Percentiles rank a stretch among this genome's conserved stretches.
Conservation (phyloP, 805 yeast species). For the Saturnispora bothae region DNA sequence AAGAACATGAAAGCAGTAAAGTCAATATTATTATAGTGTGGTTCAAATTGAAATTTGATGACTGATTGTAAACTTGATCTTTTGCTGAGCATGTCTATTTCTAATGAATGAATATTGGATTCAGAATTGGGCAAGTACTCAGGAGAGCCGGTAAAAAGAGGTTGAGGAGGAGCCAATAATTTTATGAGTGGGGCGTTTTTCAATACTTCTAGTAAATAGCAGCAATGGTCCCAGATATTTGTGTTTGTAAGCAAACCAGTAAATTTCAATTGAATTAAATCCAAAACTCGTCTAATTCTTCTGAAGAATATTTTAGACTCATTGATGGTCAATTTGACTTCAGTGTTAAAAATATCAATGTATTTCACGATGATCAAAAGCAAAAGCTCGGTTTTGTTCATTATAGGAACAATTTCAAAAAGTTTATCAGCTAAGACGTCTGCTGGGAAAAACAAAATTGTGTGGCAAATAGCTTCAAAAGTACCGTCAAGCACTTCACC, state of each 20-base stretch:
- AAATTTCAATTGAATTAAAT: slow-evolving; percentile 35
- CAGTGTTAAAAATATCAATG: slow-evolving; percentile 9
- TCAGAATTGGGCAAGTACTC: slow-evolving; percentile 3
- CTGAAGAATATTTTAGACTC: slow-evolving; percentile 9
- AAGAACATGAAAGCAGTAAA: slow-evolving; percentile 37
- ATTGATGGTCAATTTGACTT: slow-evolving; percentile 6
- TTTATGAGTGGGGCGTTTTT: background rate
- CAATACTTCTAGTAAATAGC: background rate
- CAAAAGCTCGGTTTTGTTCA: slow-evolving; percentile 36
- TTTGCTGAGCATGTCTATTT: slow-evolving; percentile 38
- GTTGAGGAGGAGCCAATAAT: slow-evolving; percentile 7
- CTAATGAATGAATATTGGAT: slow-evolving; percentile 24
- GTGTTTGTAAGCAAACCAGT: slow-evolving; percentile 63
- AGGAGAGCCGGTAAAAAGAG: background rate
- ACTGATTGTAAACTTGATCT: slow-evolving; percentile 38
- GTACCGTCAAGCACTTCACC: slow-evolving; percentile 41
- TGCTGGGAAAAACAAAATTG: slow-evolving; percentile 46
- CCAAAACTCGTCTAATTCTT: slow-evolving; percentile 10
- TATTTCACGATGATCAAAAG: slow-evolving; percentile 31
- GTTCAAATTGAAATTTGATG: slow-evolving; percentile 17
- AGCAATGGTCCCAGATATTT: slow-evolving; percentile 30
- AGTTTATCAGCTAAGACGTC: slow-evolving; percentile 29
- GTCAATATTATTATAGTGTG: background rate
- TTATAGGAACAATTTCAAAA: slow-evolving; percentile 44
- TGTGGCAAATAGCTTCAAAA: slow-evolving; percentile 68